Evolutionary conservation across 441 rosid genomes (phyloP).

Genomic region (Codiaeum variegatum): DNA sequence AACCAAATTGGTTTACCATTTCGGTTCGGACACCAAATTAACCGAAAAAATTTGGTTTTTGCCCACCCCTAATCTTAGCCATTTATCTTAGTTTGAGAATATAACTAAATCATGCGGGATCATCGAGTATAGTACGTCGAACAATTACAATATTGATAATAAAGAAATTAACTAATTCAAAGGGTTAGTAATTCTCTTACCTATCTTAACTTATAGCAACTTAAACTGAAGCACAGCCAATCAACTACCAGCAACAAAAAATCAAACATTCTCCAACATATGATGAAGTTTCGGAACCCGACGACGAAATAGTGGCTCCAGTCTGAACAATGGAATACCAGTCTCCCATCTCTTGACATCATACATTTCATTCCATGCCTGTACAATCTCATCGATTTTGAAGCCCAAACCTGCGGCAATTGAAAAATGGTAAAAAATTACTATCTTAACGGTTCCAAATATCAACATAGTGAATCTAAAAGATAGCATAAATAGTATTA

Average conservation of each 20-base stretch:
- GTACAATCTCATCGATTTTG: constrained; percentile 91
- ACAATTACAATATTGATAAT: background rate
- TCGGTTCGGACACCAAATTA: too few relatives aligned
- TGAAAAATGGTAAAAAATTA: constrained; percentile 1
- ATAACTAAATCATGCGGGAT: background rate
- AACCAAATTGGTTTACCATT: too few relatives aligned
- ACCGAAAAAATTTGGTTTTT: too few relatives aligned
- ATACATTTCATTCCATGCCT: constrained; percentile 99
- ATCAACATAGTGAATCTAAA: background rate
- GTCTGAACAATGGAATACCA: constrained; percentile 84
- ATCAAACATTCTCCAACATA: constrained; percentile 61
- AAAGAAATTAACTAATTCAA: background rate
- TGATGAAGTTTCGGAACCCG: constrained; percentile 72
- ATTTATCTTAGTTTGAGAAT: background rate
- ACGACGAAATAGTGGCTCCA: constrained; percentile 89
- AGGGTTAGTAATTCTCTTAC: constrained; percentile 22
- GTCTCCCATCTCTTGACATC: constrained; percentile 93
- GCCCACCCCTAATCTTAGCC: too few relatives aligned
- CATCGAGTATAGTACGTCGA: constrained; percentile 3
- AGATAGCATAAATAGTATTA: constrained; percentile 24
- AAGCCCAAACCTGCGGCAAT: constrained; percentile 65
- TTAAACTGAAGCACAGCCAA: constrained; percentile 25
- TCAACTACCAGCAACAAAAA: constrained; percentile 9
- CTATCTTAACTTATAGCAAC: constrained; percentile 23
- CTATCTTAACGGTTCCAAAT: background rate